These are phyloP conservation scores for Pichia sp. DNA, from an alignment of 1,139 yeast species.

Conservation along the genomic window DNA sequence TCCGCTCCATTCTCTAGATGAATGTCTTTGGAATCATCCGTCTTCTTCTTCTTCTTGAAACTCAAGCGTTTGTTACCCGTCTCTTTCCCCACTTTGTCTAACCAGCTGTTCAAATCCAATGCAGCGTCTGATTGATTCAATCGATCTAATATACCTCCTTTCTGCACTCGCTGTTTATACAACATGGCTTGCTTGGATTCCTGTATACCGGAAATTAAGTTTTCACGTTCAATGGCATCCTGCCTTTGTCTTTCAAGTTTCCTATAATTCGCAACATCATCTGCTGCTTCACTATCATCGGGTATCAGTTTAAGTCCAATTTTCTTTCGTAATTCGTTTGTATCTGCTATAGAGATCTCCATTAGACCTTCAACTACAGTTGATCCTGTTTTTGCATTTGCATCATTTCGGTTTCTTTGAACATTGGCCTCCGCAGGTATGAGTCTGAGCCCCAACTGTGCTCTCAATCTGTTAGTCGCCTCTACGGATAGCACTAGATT, in stretches of 20 bases:
- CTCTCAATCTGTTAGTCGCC: constrained; percentile 17
- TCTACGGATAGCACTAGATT: constrained; percentile 15
- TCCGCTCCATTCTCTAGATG: constrained; percentile 26
- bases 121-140: constrained; percentile 9
- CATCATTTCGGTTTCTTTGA: too few species aligned
- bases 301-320: constrained; percentile 19
- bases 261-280: constrained; percentile 22
- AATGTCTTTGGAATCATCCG: not conserved
- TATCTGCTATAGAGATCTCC: constrained; percentile 24
- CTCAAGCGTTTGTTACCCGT: constrained; percentile 3
- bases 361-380: too few species aligned
- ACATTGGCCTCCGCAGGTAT: constrained; percentile 11
- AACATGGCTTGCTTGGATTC: constrained; percentile 21
- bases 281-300: constrained; percentile 21
- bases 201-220: constrained; percentile 15
- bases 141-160: constrained; percentile 21
- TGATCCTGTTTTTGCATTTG: too few species aligned
- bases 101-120: constrained; percentile 22
- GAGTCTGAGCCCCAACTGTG: constrained; percentile 18
- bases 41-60: constrained; percentile 2
- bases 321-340: constrained; percentile 19
- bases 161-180: constrained; percentile 11
- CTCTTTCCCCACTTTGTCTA: constrained; percentile 20
- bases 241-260: constrained; percentile 3
- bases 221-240: constrained; percentile 7